Conservation (phyloP, 495 filamentous ascomycete genomes). For the Darksidea phi region DNA sequence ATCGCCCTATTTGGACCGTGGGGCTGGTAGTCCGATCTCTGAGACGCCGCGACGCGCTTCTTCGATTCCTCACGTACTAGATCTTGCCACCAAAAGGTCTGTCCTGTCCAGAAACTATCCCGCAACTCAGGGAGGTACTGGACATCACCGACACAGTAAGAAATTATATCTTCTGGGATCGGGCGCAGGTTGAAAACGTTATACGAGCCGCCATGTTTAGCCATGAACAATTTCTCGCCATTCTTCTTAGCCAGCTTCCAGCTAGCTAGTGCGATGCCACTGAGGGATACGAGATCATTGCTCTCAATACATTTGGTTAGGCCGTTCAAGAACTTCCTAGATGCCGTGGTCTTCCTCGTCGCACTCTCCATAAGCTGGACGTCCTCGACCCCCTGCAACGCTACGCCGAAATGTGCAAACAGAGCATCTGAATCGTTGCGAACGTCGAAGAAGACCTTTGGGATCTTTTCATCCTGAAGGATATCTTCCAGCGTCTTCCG, state of each 20-base stretch:
- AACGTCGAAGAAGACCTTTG: conserved; percentile 58
- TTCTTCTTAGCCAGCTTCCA: conserved; percentile 50
- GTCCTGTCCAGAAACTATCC: not conserved
- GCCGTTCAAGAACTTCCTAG: conserved; percentile 40
- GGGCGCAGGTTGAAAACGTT: conserved; percentile 54
- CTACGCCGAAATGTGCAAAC: conserved; percentile 44
- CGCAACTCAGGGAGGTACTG: conserved; percentile 45
- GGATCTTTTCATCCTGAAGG: conserved; percentile 32
- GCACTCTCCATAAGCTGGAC: conserved; percentile 59
- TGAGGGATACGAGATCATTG: conserved; percentile 25
- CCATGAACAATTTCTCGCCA: conserved; percentile 44
- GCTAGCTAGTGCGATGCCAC: conserved; percentile 7
- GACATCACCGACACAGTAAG: conserved; percentile 54
- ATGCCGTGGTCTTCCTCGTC: conserved; percentile 34
- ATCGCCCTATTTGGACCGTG: conserved; percentile 13
- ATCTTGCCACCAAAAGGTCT: not conserved
- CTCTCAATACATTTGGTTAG: conserved; percentile 50
- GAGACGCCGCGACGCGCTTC: conserved; percentile 11
- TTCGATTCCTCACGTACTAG: conserved; percentile 8
- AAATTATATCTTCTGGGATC: conserved; percentile 44
- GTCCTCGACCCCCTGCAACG: conserved; percentile 49
- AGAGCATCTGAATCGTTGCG: conserved; percentile 60
- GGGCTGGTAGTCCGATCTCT: conserved; percentile 6
- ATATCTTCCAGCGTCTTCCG: conserved; percentile 51
- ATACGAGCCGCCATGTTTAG: conserved; percentile 48